phyloP scores from a whole-genome alignment of 129 eudicot species.

The Chrysanthemum lavandulifolium region DNA sequence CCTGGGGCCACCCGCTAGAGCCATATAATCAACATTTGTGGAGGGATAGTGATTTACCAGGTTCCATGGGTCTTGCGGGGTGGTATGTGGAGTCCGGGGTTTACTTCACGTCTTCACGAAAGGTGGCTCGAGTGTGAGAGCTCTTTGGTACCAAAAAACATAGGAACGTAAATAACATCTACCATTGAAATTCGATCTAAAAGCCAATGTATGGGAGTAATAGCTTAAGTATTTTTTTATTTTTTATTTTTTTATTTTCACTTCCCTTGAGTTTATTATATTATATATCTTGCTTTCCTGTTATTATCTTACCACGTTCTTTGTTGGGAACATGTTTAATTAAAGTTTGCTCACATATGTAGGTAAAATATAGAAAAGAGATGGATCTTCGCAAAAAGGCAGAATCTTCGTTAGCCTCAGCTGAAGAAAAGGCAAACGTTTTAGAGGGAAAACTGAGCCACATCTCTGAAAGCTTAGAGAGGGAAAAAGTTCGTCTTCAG shows the following conservation, averaged over 20 bases:
- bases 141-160: too few species aligned
- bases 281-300: conserved; percentile 7
- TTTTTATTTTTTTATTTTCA: too few species aligned
- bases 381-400: conserved; percentile 69
- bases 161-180: too few species aligned
- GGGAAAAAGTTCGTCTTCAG: conserved; percentile 43
- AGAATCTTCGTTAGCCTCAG: conserved; percentile 57
- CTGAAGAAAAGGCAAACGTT: conserved; percentile 70
- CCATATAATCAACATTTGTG: too few species aligned
- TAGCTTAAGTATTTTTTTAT: neutral
- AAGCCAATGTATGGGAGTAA: neutral
- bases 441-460: conserved; percentile 57
- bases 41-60: too few species aligned
- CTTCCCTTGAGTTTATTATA: conserved; percentile 3
- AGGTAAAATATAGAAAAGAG: conserved; percentile 75
- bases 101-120: too few species aligned
- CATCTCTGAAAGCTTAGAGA: conserved; percentile 22
- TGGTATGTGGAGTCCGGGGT: too few species aligned
- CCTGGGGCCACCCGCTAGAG: too few species aligned
- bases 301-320: conserved; percentile 9
- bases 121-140: too few species aligned
- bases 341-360: conserved; percentile 13
- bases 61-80: too few species aligned
- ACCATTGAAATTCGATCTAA: neutral
- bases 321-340: conserved; percentile 3